Base-by-base conservation (phyloP, 257 asterid genomes). In the Solanum pinnatisectum region DNA sequence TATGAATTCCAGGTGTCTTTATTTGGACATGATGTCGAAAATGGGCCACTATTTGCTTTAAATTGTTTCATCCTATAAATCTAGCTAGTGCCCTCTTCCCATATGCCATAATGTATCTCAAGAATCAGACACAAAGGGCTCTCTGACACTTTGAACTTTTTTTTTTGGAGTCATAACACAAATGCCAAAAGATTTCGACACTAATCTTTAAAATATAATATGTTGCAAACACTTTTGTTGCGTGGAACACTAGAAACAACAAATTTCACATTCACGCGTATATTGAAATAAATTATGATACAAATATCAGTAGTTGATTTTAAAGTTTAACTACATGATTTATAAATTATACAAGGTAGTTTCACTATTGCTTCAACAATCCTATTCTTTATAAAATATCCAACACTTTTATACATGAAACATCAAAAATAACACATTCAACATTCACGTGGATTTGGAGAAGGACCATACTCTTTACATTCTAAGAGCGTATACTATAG, bases 21-120 rank as follows among this genome's bases (percentile, higher is more conserved):
- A 13, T 46, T 79, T 81, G 40, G 46, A 27, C 18, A 81, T 16
- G 40, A 27, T 6, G 27, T 81, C 18, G 3, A 42, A 27, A 81
- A 79, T 46, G 68, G 85, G 68, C 84, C 93, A 84, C 63, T 5
- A 11, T 84, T 88, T 73, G 59, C 36, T 14, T 35, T 27, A 35
- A 40, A 87, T 78, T 74, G 87, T 52, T 74, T 65, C 85, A 89
- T 87, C 88, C 87, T 84, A 70, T 8, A 86, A 87, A 87, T 88
- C 85, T 73, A 82, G 90, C 39, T 27, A 81, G 60, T 27, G 68
- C 85, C 67, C 27, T 81, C 85, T 81, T 46, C 27, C 25, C 40
- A 46, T 46, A 8, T 44, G 67, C 40, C 84, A 79, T 46, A 11
- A 44, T 46, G 42, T 81, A 30, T 32, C 6, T 14, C 65, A 78